Evolutionary conservation across 306 rosid genomes (phyloP).

Genomic region (Trichosanthes truncata): DNA sequence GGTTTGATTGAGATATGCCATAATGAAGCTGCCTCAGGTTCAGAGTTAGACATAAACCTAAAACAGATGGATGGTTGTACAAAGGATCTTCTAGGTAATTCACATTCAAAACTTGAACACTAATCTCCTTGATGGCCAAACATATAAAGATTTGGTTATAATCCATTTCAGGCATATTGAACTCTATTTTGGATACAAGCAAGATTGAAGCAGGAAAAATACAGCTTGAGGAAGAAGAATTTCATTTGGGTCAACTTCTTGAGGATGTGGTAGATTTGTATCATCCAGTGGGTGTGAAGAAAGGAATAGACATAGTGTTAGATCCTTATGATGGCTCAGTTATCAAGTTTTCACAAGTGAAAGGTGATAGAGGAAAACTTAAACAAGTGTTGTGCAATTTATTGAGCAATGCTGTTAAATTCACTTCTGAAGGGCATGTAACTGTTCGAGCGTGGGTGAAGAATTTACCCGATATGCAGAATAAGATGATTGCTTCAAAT

Average conservation of each 20-base stretch:
- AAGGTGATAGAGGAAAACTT: conserved; percentile 71
- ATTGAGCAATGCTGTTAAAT: conserved; percentile 75
- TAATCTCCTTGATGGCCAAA: background rate
- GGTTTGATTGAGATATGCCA: conserved; percentile 48
- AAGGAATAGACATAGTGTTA: conserved; percentile 60
- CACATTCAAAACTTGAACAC: background rate
- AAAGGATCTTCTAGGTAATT: conserved; percentile 55
- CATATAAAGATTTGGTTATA: background rate
- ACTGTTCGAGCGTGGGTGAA: conserved; percentile 47
- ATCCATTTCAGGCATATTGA: conserved; percentile 40
- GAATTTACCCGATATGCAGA: conserved; percentile 32
- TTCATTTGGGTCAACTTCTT: conserved; percentile 44
- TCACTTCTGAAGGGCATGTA: conserved; percentile 57
- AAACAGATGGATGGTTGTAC: conserved; percentile 49
- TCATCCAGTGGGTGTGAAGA: conserved; percentile 46
- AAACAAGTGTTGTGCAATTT: conserved; percentile 64
- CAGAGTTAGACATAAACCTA: conserved; percentile 38
- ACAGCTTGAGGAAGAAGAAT: conserved; percentile 70
- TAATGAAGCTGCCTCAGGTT: conserved; percentile 18
- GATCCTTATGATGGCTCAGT: conserved; percentile 61
- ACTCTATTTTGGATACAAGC: conserved; percentile 74
- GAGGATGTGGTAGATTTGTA: conserved; percentile 66
- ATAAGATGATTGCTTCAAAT: conserved; percentile 24
- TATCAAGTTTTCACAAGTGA: conserved; percentile 31
- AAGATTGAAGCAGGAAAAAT: conserved; percentile 79